phyloP scores from a whole-genome alignment of 306 rosid genomes.

The Cicer pinnatifidum region DNA sequence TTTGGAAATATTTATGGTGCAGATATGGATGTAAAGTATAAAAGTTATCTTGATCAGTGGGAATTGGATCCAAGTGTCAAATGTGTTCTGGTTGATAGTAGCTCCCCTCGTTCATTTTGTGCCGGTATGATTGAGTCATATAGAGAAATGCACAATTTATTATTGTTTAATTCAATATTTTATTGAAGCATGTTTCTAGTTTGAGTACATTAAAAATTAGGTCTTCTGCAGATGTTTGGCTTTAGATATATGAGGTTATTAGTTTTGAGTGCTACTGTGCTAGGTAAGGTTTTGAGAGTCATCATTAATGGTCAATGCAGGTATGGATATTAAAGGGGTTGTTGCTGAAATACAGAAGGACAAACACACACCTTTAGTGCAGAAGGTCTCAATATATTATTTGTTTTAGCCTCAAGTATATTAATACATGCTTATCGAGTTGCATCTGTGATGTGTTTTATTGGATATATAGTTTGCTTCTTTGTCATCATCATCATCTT shows the following conservation, averaged over 20 bases:
- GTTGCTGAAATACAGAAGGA: constrained; percentile 97
- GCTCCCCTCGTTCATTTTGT: constrained; percentile 91
- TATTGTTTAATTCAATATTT: neutral
- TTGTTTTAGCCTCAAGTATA: constrained; percentile 15
- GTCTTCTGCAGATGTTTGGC: constrained; percentile 40
- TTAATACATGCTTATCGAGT: constrained; percentile 40
- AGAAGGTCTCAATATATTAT: constrained; percentile 67
- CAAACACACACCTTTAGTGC: constrained; percentile 93
- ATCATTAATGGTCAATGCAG: constrained; percentile 76
- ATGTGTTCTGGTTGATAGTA: constrained; percentile 87
- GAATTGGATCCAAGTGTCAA: constrained; percentile 81
- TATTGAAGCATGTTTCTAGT: constrained; percentile 37
- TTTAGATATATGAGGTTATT: constrained; percentile 47
- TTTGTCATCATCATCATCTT: constrained; percentile 30
- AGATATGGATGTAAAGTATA: constrained; percentile 93
- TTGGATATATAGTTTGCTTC: constrained; percentile 46
- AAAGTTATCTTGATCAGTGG: constrained; percentile 89
- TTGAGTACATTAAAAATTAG: constrained; percentile 17
- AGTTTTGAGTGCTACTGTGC: constrained; percentile 46
- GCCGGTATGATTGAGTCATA: constrained; percentile 64
- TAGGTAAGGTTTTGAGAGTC: constrained; percentile 68
- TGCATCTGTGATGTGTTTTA: constrained; percentile 43
- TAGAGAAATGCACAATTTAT: constrained; percentile 22
- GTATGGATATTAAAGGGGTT: constrained; percentile 99
- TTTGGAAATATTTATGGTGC: constrained; percentile 42